phyloP scores from a whole-genome alignment of 2,329 filamentous ascomycete genomes.

The Fusarium acutatum region DNA sequence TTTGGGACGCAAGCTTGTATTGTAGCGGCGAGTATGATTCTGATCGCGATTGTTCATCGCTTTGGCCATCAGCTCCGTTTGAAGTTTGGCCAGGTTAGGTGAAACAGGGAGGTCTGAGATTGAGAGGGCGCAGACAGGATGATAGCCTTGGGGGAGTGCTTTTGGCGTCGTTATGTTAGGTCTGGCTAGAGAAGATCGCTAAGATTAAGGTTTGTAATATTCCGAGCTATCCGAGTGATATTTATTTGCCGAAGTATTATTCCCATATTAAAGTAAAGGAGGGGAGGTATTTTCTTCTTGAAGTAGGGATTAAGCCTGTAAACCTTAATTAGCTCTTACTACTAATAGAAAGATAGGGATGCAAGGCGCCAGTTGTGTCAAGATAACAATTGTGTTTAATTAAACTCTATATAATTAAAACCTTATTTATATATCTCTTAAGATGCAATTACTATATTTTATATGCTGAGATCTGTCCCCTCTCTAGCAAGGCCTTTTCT shows the following conservation, averaged over 20 bases:
- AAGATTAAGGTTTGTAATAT: not conserved
- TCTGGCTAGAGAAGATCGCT: not conserved
- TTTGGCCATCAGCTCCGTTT: conserved; percentile 6
- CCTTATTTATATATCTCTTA: not conserved
- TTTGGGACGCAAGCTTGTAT: conserved; percentile 51
- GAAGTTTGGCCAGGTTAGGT: conserved; percentile 21
- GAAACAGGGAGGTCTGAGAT: not conserved
- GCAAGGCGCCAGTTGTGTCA: no score
- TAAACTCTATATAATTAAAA: not conserved
- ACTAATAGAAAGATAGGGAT: not conserved
- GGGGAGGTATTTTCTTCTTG: no score
- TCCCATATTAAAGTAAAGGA: not conserved
- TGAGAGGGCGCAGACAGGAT: not conserved
- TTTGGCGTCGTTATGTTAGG: no score
- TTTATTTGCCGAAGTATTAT: not conserved
- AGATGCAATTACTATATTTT: not conserved
- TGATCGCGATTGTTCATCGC: conserved; percentile 25
- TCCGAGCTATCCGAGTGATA: not conserved
- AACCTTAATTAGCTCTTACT: not conserved
- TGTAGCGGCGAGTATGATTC: conserved; percentile 41
- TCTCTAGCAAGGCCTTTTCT: fast-evolving
- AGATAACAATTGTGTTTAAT: not conserved
- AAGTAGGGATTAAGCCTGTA: not conserved
- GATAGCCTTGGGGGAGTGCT: not conserved
- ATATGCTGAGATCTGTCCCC: not conserved